Evolutionary conservation across 1,284 basidiomycete species (phyloP), one percentile per base, ranked within the genome.

Genomic region (Rhodotorula sp.): DNA sequence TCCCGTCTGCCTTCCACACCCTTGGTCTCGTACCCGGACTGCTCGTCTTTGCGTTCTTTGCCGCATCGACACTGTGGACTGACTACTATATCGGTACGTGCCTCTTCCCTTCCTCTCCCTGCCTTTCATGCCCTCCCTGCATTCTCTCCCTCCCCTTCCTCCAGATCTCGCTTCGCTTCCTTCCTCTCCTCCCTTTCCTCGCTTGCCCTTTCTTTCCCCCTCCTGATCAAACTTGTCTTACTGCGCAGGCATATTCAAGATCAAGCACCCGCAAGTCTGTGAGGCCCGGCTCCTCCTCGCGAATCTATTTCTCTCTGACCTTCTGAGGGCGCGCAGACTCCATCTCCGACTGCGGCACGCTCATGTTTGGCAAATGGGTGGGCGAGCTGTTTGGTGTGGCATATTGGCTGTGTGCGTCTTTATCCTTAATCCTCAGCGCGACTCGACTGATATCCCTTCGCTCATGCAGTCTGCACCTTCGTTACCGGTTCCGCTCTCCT

Each of bases 401-500:
- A 15, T 74, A 63, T 54, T 64, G 70, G 56, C 61, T 65, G 22
- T 57, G 37, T 61, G 22, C 34, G 48, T 44, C 5, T 0, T 27
- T 7, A 12, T 7, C 4, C 9, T 22, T 27, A 34, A n/a, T 7
- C 5, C 53, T 19, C 29, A 17, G 15, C 50, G 27, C 2, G 50
- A n/a, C n/a, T n/a, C n/a, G 27, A 27, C 5, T 5, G 2, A 34
- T 32, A 27, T 12, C 29, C 13, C 36, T 36, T 36, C 19, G 22
- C 9, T 41, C n/a, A n/a, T n/a, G 3, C 57, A 69, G 69, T 67
- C 59, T 55, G 50, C 46, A 44, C 60, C 36, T 61, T 34, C 48
- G 37, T 55, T 19, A 17, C 27, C 70, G 69, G 64, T 44, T 76
- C 41, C 17, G 68, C 63, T 44, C 76, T 80, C 41, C 67, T 83